Evolutionary conservation across 176 grass and related monocot species (phyloP), one percentile per base, ranked within the genome.

Genomic region (Musa beccarii): DNA sequence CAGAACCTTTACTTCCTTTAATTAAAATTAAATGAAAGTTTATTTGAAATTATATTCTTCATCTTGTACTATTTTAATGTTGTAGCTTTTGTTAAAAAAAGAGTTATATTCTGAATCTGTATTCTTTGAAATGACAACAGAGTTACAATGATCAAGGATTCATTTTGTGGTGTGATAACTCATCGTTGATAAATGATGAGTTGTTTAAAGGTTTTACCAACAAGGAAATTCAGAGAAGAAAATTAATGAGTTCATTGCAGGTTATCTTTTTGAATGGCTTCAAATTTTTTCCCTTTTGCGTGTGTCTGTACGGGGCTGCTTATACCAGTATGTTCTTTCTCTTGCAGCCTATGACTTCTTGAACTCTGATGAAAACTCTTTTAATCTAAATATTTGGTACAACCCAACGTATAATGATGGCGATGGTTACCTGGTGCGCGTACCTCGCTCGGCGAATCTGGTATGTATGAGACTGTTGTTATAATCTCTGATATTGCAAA

Each of bases 391-490:
- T 69, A 85, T 98, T 85, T 91, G 84, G 90, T 93, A 89, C 86
- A 98, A 93, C 84, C 93, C 94, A 69, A 93, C 86, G 20, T 98
- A 87, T 83, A 98, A 63, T 67, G 93, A 97, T 77, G 77, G 93
- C 76, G 85, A 81, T 54, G 88, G 24, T 54, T 87, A 49, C 80
- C 59, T 91, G 73, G 26, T 87, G 25, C 54, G 94, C 73, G 84
- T 91, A 79, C 94, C 94, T 72, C 94, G 86, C 64, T 87, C 89
- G 74, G 54, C 93, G 59, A 98, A 98, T 69, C 83, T 14, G 73
- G 94, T 98, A 84, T 25, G 67, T 78, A 52, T 50, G 51, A 54
- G 50, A 21, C 59, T 5, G 11, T 54, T 50, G 24, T 51, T 20
- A 11, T 34, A 51, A 9, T 9, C 51, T n/a, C n/a, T 50, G 9